Evolutionary conservation across 331 rosid species (phyloP).

Genomic region (Saraca asoca): DNA sequence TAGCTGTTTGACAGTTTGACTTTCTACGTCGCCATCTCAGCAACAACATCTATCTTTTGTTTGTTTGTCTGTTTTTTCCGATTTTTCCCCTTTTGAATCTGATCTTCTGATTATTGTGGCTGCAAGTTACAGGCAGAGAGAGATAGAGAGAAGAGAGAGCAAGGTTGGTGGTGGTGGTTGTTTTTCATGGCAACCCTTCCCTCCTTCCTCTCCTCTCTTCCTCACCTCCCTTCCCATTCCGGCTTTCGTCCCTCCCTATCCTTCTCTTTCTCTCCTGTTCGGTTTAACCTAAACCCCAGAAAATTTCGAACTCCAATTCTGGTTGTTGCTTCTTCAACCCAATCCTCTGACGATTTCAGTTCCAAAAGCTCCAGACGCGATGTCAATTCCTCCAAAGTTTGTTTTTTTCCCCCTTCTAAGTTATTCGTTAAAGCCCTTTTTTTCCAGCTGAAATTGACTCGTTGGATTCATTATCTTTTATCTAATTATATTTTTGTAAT

Average conservation of each 20-base stretch:
- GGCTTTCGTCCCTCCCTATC: slow-evolving; percentile 21
- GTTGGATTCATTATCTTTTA: not conserved
- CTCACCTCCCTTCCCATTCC: not conserved
- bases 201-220: slow-evolving; percentile 53
- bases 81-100: not conserved
- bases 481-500: too few relatives aligned
- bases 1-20: not conserved
- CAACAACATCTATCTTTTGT: not conserved
- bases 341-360: slow-evolving; percentile 55
- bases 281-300: slow-evolving; percentile 30
- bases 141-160: slow-evolving; percentile 29
- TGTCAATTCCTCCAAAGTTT: slow-evolving; percentile 50
- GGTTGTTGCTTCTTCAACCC: slow-evolving; percentile 51
- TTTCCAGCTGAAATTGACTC: not conserved
- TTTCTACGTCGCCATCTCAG: too few relatives aligned
- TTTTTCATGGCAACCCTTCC: slow-evolving; percentile 75
- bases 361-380: slow-evolving; percentile 30
- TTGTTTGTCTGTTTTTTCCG: not conserved
- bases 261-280: slow-evolving; percentile 39
- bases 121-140: not conserved
- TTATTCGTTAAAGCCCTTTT: not conserved
- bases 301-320: slow-evolving; percentile 43
- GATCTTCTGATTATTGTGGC: slow-evolving; percentile 33
- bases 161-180: slow-evolving; percentile 39
- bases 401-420: not conserved